Conservation (phyloP, 768 basidiomycete species). For the Leccinum longicurvipes region DNA sequence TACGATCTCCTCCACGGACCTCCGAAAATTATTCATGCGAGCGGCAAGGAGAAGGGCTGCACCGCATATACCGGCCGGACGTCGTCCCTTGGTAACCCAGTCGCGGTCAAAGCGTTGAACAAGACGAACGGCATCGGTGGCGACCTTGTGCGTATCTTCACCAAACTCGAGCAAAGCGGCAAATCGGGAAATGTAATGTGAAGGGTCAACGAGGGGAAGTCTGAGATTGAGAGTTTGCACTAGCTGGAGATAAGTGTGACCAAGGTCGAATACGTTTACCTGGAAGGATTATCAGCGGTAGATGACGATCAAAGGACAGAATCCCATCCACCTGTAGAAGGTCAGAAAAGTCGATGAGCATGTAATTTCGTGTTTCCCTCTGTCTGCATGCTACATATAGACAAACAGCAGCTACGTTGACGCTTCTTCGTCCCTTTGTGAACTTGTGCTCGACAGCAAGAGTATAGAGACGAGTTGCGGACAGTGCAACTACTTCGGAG, state of each 20-base stretch:
- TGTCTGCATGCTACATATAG: slow-evolving; percentile 92
- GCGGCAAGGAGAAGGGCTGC: slow-evolving; percentile 93
- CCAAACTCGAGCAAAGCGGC: slow-evolving; percentile 94
- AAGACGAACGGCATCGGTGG: slow-evolving; percentile 89
- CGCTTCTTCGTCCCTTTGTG: slow-evolving; percentile 86
- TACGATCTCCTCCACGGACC: slow-evolving; percentile 92
- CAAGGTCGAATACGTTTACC: slow-evolving; percentile 98
- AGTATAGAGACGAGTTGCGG: slow-evolving; percentile 85
- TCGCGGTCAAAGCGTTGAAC: slow-evolving; percentile 93
- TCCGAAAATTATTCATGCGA: slow-evolving; percentile 96
- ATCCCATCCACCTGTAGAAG: slow-evolving; percentile 65
- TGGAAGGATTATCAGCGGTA: slow-evolving; percentile 27
- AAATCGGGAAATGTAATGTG: slow-evolving; percentile 95
- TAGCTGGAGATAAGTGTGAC: slow-evolving; percentile 92
- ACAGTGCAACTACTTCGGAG: slow-evolving; percentile 74
- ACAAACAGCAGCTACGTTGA: slow-evolving; percentile 95
- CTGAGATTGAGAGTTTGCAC: slow-evolving; percentile 83
- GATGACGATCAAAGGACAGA: neutral
- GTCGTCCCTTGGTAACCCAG: slow-evolving; percentile 95
- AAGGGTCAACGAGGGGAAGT: slow-evolving; percentile 89
- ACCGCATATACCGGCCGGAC: slow-evolving; percentile 97
- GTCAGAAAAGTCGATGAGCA: slow-evolving; percentile 99
- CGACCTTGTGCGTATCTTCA: slow-evolving; percentile 88
- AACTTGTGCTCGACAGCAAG: slow-evolving; percentile 94
- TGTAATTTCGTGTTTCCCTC: slow-evolving; percentile 87